A percentile compares a stretch with the other conserved stretches of the same genome.
phyloP scores from a whole-genome alignment of 139 green algal species.

The Chlorella sp. region DNA sequence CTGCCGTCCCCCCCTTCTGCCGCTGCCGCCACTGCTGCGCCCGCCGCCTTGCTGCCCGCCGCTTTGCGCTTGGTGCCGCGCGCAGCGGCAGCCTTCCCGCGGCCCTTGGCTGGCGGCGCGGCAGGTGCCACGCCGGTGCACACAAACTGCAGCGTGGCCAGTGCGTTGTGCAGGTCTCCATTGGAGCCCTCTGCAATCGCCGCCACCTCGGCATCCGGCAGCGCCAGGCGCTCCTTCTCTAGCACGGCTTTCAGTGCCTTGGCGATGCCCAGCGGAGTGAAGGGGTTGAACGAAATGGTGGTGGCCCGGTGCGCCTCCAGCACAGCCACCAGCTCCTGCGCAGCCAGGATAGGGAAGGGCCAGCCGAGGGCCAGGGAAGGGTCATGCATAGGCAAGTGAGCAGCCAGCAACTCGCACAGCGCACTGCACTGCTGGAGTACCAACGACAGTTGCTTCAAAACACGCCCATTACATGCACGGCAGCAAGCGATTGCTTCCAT shows the following conservation, averaged over 20 bases:
- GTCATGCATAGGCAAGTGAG: neutral
- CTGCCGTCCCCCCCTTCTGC: neutral
- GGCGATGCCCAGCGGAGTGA: constrained; percentile 44
- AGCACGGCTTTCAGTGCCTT: constrained; percentile 45
- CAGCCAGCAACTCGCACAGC: neutral
- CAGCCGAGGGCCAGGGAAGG: too few relatives aligned
- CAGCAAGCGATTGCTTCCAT: neutral
- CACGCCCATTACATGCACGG: too few relatives aligned
- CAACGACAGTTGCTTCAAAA: neutral
- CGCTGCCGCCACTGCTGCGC: neutral
- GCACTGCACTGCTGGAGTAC: neutral
- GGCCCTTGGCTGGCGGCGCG: neutral
- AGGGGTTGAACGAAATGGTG: constrained; percentile 74
- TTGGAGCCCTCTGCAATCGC: constrained; percentile 42
- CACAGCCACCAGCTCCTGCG: constrained; percentile 63
- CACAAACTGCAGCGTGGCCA: constrained; percentile 56
- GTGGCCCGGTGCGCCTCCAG: constrained; percentile 51
- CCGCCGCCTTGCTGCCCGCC: neutral
- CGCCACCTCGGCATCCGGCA: constrained; percentile 20
- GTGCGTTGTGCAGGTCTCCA: constrained; percentile 57
- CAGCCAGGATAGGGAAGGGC: neutral
- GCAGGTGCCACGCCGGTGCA: neutral
- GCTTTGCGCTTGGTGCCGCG: constrained; percentile 14
- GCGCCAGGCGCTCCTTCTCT: constrained; percentile 23
- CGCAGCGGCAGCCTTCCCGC: neutral